phyloP scores from a whole-genome alignment of 352 stramenopile genomes.

The Plasmopara viticola region DNA sequence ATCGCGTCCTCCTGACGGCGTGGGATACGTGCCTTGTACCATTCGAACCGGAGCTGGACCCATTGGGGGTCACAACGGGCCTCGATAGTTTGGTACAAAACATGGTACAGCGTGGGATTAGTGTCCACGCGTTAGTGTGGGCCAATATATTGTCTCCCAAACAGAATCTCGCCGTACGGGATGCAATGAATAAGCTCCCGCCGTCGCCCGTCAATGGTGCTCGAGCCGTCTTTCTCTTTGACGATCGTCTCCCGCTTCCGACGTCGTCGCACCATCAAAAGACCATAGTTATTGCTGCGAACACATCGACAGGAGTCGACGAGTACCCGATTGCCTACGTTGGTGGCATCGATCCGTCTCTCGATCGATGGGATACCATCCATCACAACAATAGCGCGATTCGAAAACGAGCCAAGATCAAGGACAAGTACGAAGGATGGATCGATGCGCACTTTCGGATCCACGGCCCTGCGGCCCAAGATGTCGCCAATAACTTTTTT shows the following conservation, averaged over 20 bases:
- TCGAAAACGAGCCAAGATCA: slow-evolving; percentile 22
- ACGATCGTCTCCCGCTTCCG: slow-evolving; percentile 28
- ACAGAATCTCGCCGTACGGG: too few relatives aligned
- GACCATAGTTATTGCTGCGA: slow-evolving; percentile 28
- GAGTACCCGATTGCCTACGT: slow-evolving; percentile 37
- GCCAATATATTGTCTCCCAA: too few relatives aligned
- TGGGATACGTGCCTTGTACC: slow-evolving; percentile 32
- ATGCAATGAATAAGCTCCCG: too few relatives aligned
- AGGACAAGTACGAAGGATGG: slow-evolving; percentile 39
- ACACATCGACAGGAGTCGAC: neutral
- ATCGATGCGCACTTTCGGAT: slow-evolving; percentile 44
- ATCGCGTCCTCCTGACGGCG: slow-evolving; percentile 33
- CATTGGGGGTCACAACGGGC: too few relatives aligned
- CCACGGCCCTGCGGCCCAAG: slow-evolving; percentile 34
- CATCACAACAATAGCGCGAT: slow-evolving; percentile 37
- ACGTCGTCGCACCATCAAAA: slow-evolving; percentile 46
- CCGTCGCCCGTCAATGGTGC: slow-evolving; percentile 16
- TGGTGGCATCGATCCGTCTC: slow-evolving; percentile 45
- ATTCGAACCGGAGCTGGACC: too few relatives aligned
- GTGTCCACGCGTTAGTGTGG: too few relatives aligned
- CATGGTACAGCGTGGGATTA: too few relatives aligned
- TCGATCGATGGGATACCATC: slow-evolving; percentile 54
- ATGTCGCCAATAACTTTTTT: slow-evolving; percentile 50
- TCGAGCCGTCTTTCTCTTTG: slow-evolving; percentile 32
- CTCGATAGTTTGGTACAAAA: too few relatives aligned